Evolutionary conservation across 2,329 filamentous ascomycete genomes (phyloP).

Genomic region (Alternaria viburni): DNA sequence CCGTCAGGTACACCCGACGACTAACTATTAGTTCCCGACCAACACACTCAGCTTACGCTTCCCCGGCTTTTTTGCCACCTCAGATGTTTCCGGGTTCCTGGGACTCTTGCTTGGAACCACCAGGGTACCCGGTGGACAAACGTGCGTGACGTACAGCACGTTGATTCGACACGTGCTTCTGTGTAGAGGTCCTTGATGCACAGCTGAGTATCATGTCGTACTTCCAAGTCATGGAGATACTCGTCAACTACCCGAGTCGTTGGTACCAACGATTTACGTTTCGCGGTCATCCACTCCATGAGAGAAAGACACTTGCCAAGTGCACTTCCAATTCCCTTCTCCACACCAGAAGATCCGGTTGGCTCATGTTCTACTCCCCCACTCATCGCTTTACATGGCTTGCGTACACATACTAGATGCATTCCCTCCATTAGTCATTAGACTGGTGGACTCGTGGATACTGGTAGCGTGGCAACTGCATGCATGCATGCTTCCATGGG

Average conservation of each 20-base stretch:
- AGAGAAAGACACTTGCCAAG: neutral
- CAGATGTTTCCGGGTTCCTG: neutral
- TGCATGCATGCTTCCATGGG: neutral
- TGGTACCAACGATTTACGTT: neutral
- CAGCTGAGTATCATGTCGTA: neutral
- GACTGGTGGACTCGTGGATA: neutral
- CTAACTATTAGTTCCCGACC: neutral
- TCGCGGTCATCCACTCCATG: neutral
- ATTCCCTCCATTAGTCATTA: neutral
- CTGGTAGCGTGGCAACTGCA: neutral
- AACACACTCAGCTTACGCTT: neutral
- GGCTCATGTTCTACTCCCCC: neutral
- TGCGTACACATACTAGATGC: neutral
- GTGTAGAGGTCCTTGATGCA: neutral
- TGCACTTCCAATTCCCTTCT: neutral
- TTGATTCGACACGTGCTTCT: slow-evolving; percentile 3
- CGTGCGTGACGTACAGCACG: slow-evolving; percentile 14
- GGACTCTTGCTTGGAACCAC: neutral
- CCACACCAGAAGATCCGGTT: neutral
- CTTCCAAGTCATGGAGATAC: neutral
- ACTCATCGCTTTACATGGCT: neutral
- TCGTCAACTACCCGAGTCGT: neutral
- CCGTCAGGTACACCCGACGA: neutral
- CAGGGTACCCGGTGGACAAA: neutral
- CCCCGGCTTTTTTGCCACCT: neutral